A percentile compares a stretch with the other conserved stretches of the same genome.
These are phyloP conservation scores for Thelonectria olida DNA, from an alignment of 2,329 filamentous ascomycete species.

Conservation along the genomic window DNA sequence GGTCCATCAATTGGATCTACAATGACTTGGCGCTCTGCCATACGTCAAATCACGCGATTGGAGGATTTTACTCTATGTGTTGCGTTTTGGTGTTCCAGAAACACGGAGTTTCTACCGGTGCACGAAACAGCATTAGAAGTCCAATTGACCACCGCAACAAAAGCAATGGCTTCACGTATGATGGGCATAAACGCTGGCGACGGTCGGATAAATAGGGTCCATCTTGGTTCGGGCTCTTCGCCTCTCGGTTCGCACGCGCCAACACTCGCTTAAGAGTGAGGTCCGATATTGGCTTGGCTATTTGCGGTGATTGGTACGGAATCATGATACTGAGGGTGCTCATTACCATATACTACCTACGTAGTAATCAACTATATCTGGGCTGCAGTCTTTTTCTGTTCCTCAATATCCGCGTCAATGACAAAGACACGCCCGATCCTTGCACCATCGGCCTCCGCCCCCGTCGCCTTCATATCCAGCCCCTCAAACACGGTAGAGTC, in stretches of 20 bases:
- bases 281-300: background rate
- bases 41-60: background rate
- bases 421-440: constrained; percentile 23
- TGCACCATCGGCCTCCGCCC: constrained; percentile 15
- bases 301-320: background rate
- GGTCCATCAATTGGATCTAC: background rate
- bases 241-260: background rate
- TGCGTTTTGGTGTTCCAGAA: background rate
- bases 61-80: background rate
- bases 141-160: background rate
- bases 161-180: background rate
- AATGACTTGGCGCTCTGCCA: background rate
- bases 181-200: background rate
- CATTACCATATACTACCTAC: too few relatives aligned
- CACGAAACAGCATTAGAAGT: background rate
- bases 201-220: background rate
- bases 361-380: background rate
- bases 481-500: constrained; percentile 22
- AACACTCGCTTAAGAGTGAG: background rate
- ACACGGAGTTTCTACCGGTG: background rate
- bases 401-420: constrained; percentile 27
- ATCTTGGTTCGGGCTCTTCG: background rate
- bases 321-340: background rate
- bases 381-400: background rate
- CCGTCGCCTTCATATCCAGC: constrained; percentile 11